Conservation (phyloP, 1,139 yeast species). For the Pichia sp. region DNA sequence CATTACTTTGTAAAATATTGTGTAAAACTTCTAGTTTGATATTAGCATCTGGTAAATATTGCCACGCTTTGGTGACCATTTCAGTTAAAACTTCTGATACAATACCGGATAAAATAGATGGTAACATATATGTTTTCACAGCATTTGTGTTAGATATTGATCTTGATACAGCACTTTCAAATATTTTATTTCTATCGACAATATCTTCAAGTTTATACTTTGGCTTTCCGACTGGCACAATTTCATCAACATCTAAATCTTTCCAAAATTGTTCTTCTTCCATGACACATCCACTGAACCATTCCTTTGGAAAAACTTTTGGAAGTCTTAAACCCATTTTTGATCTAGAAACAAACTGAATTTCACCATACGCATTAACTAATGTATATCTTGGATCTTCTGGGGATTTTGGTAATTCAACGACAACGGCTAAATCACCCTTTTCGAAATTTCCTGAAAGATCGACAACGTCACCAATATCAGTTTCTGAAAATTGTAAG, state of each 20-base stretch:
- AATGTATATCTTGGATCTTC: constrained; percentile 53
- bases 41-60: constrained; percentile 30
- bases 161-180: constrained; percentile 29
- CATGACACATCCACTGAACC: constrained; percentile 34
- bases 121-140: constrained; percentile 30
- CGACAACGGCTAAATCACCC: constrained; percentile 41
- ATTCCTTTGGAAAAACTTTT: constrained; percentile 41
- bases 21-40: constrained; percentile 54
- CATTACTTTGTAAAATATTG: constrained; percentile 49
- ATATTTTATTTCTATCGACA: constrained; percentile 27
- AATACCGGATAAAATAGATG: constrained; percentile 31
- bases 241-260: constrained; percentile 15
- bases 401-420: constrained; percentile 39
- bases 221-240: constrained; percentile 32
- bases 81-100: constrained; percentile 28
- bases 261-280: constrained; percentile 29
- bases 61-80: constrained; percentile 30
- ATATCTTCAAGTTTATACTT: constrained; percentile 32
- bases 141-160: constrained; percentile 17
- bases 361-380: constrained; percentile 54
- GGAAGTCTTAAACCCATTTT: constrained; percentile 56
- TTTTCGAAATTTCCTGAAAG: constrained; percentile 34
- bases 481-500: constrained; percentile 31
- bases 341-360: constrained; percentile 47
- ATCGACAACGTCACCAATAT: constrained; percentile 47